Evolutionary conservation across 2,329 filamentous ascomycete genomes (phyloP).

Genomic region (Chaetomiaceae sp.): DNA sequence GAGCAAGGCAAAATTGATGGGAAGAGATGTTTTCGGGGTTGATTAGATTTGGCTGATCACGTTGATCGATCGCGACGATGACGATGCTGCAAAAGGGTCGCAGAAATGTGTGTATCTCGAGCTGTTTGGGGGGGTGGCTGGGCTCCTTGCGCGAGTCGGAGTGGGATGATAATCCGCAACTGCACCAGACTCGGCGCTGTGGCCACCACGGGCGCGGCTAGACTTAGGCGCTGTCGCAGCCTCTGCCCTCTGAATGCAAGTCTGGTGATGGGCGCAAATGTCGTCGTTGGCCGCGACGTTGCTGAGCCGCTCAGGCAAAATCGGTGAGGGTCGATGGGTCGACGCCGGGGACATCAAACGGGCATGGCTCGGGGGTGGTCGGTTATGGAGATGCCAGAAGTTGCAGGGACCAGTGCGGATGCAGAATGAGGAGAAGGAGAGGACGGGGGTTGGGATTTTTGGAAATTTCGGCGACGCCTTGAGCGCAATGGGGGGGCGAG

Average conservation of each 20-base stretch:
- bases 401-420: slow-evolving; percentile 21
- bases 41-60: no score
- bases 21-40: no score
- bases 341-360: slow-evolving; percentile 27
- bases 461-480: slow-evolving; percentile 27
- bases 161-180: slow-evolving; percentile 10
- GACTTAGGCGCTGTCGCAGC: not conserved
- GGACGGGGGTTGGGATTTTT: slow-evolving; percentile 26
- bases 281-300: slow-evolving; percentile 22
- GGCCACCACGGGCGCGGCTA: not conserved
- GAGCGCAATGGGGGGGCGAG: slow-evolving; percentile 26
- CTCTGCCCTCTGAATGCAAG: slow-evolving; percentile 7
- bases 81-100: not conserved
- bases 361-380: slow-evolving; percentile 22
- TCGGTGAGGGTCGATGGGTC: slow-evolving; percentile 26
- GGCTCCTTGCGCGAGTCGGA: slow-evolving; percentile 1
- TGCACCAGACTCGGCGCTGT: not conserved
- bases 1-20: not conserved
- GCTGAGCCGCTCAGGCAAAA: slow-evolving; percentile 25
- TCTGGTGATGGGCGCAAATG: slow-evolving; percentile 19
- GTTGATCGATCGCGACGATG: not conserved
- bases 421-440: slow-evolving; percentile 18
- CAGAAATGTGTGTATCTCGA: not conserved
- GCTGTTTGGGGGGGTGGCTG: slow-evolving; percentile 11
- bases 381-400: slow-evolving; percentile 13